Evolutionary conservation across 2,329 filamentous ascomycete genomes (phyloP).

Genomic region (Neofusicoccum sp.): DNA sequence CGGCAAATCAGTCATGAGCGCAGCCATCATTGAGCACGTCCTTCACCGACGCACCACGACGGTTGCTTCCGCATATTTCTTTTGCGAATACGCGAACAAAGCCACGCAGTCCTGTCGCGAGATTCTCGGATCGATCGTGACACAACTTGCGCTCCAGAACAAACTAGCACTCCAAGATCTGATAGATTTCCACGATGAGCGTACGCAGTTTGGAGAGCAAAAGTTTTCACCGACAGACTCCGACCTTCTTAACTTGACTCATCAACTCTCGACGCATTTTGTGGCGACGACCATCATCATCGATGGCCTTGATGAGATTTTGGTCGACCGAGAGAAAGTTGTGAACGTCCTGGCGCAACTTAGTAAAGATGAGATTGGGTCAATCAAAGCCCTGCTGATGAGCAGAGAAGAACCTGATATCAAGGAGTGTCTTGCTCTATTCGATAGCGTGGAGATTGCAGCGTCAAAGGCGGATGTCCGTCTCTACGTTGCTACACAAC

Average conservation of each 20-base stretch:
- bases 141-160: neutral
- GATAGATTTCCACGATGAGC: neutral
- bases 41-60: neutral
- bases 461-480: neutral
- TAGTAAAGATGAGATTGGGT: neutral
- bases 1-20: neutral
- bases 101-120: neutral
- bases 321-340: neutral
- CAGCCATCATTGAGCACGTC: neutral
- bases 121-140: neutral
- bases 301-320: neutral
- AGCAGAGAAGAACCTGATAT: neutral
- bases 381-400: neutral
- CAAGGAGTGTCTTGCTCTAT: neutral
- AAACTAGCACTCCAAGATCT: neutral
- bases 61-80: neutral
- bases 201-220: too few species aligned
- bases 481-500: neutral
- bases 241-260: neutral
- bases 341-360: neutral
- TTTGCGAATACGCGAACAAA: neutral
- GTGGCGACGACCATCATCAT: neutral
- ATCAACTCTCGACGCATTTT: neutral
- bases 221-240: neutral
- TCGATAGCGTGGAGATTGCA: neutral